Base-by-base conservation (phyloP, 306 rosid genomes). In the Quercus variabilis region DNA sequence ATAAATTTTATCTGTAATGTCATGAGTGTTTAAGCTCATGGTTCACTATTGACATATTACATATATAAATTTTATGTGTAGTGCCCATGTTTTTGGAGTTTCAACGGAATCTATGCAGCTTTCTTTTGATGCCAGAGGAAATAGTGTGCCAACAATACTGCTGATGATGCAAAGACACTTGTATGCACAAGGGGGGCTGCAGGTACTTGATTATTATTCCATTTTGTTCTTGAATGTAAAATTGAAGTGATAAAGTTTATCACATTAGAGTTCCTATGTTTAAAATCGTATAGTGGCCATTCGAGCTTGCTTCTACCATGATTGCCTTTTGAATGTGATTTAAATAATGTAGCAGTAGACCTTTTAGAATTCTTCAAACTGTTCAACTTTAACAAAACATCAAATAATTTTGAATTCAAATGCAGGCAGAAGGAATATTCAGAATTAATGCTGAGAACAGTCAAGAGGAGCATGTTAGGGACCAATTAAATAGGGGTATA, bases 41-140 rank as follows among this genome's bases (percentile, higher is more conserved):
- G 75, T 30, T 72, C 77, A 71, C 43, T 18, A 25, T 83, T 86
- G 82, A 84, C 87, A 68, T 81, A 58, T 86, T 80, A 84, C 87
- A 68, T 81, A 58, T 69, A 26, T 81, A 71, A 56, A 60, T 85
- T 84, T 71, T 76, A 13, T 84, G 71, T 67, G 81, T 90, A 96
- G 99, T 55, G 88, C 99, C 62, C 93, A 69, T 78, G 99, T 96
- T 77, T 96, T 96, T 59, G 99, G 99, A 74, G 99, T 96, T 70
- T 96, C 99, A 52, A 96, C 99, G 4, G 98, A 96, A 79, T 96
- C 99, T 12, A 96, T 96, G 99, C 99, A 96, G 88, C 99, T 96
- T 79, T 93, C 98, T 17, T 93, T 96, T 76, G 99, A 96, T 86
- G 90, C 96, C 55, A 92, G 98, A 89, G 99, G 99, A 74, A 96